Percentiles rank a stretch among this genome's conserved stretches.
Conservation (phyloP, 1,284 basidiomycete genomes). For the Pisolithus thermaeus region DNA sequence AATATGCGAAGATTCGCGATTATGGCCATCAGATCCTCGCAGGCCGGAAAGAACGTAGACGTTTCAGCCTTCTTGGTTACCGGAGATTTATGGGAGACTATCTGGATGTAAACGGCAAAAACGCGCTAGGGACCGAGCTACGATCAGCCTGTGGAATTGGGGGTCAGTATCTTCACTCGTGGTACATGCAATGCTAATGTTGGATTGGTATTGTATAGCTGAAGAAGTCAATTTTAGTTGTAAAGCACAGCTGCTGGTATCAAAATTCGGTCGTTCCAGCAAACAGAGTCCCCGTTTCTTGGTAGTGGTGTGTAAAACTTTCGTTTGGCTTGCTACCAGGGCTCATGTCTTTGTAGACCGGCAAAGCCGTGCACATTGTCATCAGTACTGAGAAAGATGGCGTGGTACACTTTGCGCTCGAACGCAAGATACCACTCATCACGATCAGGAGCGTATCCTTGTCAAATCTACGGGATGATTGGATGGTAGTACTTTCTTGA, state of each 20-base stretch:
- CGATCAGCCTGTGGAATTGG: constrained; percentile 70
- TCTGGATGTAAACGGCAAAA: constrained; percentile 82
- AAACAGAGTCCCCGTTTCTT: constrained; percentile 91
- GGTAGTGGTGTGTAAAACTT: constrained; percentile 63
- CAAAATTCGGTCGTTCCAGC: constrained; percentile 84
- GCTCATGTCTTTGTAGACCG: constrained; percentile 52
- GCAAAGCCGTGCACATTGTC: constrained; percentile 85
- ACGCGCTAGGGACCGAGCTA: constrained; percentile 77
- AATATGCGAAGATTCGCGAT: constrained; percentile 85
- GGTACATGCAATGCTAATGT: constrained; percentile 2
- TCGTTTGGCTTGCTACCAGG: background rate
- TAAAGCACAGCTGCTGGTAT: constrained; percentile 81
- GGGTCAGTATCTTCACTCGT: constrained; percentile 42
- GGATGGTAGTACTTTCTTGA: constrained; percentile 59
- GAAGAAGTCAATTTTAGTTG: constrained; percentile 87
- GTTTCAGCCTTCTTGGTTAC: constrained; percentile 92
- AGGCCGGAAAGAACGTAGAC: constrained; percentile 87
- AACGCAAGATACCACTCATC: constrained; percentile 86
- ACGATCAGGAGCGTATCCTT: constrained; percentile 83
- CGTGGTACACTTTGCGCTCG: constrained; percentile 51
- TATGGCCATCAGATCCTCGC: constrained; percentile 92
- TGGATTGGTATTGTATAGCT: constrained; percentile 28
- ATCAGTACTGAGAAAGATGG: constrained; percentile 71
- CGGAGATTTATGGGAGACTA: constrained; percentile 97
- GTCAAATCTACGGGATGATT: constrained; percentile 92